Base-by-base conservation (phyloP, 1,139 yeast genomes). In the Scheffersomyces quercinus region DNA sequence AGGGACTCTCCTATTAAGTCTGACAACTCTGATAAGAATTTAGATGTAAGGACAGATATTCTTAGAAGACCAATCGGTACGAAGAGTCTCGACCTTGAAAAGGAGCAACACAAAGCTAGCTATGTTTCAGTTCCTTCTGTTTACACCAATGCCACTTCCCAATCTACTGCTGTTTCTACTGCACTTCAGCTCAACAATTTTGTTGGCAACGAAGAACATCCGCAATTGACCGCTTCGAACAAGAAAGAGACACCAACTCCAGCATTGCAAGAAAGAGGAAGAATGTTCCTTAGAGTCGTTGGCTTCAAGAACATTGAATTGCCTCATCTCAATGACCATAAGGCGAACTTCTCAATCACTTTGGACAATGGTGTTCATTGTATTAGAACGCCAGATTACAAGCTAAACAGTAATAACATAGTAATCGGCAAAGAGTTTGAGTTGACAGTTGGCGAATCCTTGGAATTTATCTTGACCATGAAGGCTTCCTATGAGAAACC, bases 321-420 rank as follows among this genome's bases (percentile, higher is more conserved):
- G 43, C 87, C 90, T 0, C 79, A 81, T 39, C 63, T 82, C 43
- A 64, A 65, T 15, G 59, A 62, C 4, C 83, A 83, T 46, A 70
- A 81, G 32, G 91, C 91, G 1, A 75, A 77, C 42, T 83, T 88
- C 64, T 79, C 82, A 37, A 59, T 90, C 36, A 82, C 89, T 7
- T 72, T 93, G 52, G 98, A 93, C 62, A 93, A 93, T 62, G 97
- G 97, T 2, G 82, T 85, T 33, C 97, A 93, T 59, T 82, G 93
- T 46, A 82, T 90, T 38, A 81, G 84, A 36, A 91, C 97, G 0
- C 84, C 88, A 28, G 80, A 79, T 56, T 74, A 81, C 52, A 64
- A 68, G 5, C 58, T 88, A 44, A 64, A 68, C 3, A 58, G 68
- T 10, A 63, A 62, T 33, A 65, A 67, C 20, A 71, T 82, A 16